Conservation (phyloP, 495 filamentous ascomycete genomes). For the Penicillium steckii region DNA sequence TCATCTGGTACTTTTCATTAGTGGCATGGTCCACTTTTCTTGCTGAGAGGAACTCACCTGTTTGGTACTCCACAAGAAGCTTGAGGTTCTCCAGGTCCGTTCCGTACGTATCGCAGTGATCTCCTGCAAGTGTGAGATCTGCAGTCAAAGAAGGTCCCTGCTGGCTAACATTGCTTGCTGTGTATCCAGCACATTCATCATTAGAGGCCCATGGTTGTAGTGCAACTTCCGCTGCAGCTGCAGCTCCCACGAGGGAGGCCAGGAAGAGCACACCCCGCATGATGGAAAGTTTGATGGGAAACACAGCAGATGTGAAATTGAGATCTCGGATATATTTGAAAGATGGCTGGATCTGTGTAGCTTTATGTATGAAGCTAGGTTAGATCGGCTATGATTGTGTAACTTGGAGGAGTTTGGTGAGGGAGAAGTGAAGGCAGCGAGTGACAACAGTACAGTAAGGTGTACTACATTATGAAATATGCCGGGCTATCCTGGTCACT, state of each 20-base stretch:
- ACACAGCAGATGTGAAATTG: slow-evolving; percentile 4
- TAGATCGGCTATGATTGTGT: neutral
- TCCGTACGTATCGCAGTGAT: slow-evolving; percentile 70
- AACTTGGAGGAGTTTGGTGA: neutral
- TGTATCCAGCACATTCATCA: slow-evolving; percentile 67
- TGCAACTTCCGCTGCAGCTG: slow-evolving; percentile 30
- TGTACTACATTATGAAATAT: no score
- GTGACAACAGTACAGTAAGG: no score
- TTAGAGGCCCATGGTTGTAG: slow-evolving; percentile 11
- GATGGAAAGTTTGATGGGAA: slow-evolving; percentile 2
- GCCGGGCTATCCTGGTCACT: no score
- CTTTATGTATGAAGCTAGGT: neutral
- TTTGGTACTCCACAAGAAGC: slow-evolving; percentile 73
- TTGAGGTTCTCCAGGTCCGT: slow-evolving; percentile 64
- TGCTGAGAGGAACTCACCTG: slow-evolving; percentile 48
- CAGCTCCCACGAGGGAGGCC: slow-evolving; percentile 34
- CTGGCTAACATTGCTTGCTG: slow-evolving; percentile 60
- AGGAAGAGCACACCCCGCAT: slow-evolving; percentile 33
- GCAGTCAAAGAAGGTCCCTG: slow-evolving; percentile 44
- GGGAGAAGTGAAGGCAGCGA: neutral
- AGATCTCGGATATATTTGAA: neutral
- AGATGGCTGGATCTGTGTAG: neutral
- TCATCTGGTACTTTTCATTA: slow-evolving; percentile 46
- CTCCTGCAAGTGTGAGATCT: slow-evolving; percentile 64
- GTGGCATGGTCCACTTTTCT: neutral